These are phyloP conservation scores for Hymenoscyphus salicellus DNA, from an alignment of 2,329 filamentous ascomycete species.

Conservation along the genomic window DNA sequence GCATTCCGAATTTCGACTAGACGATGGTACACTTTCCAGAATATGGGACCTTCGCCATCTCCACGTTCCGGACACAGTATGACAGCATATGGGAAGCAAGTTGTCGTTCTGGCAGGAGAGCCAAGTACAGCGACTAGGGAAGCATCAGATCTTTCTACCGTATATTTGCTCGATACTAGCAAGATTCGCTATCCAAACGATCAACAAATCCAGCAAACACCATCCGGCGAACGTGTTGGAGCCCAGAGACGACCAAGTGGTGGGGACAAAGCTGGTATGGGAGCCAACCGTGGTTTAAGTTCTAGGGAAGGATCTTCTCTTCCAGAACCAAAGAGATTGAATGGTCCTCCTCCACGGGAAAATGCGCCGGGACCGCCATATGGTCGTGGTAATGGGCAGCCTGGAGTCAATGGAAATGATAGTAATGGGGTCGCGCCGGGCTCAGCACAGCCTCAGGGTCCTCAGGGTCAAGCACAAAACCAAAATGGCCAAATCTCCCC, in stretches of 20 bases:
- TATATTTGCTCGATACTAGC: constrained; percentile 88
- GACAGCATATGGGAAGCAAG: constrained; percentile 89
- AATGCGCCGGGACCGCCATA: constrained; percentile 39
- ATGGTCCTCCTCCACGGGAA: constrained; percentile 40
- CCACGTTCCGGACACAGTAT: constrained; percentile 94
- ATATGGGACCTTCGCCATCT: constrained; percentile 96
- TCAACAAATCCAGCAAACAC: constrained; percentile 38
- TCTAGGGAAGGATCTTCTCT: constrained; percentile 31
- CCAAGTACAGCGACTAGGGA: constrained; percentile 82
- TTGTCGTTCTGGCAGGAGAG: constrained; percentile 90
- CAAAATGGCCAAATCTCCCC: constrained; percentile 36
- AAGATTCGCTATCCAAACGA: constrained; percentile 97
- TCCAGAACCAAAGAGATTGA: constrained; percentile 48
- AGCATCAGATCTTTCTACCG: constrained; percentile 78
- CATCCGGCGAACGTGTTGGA: constrained; percentile 40
- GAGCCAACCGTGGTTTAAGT: constrained; percentile 27
- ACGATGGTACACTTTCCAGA: constrained; percentile 98
- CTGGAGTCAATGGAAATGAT: constrained; percentile 40
- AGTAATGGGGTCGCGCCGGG: constrained; percentile 35
- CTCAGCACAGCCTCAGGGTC: constrained; percentile 40
- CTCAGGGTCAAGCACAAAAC: constrained; percentile 43
- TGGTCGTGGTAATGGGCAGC: constrained; percentile 31
- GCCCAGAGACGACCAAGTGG: constrained; percentile 43
- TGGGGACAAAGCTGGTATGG: constrained; percentile 37
- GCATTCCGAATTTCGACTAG: constrained; percentile 79